Evolutionary conservation across 129 eudicot genomes (phyloP).

Genomic region (Erigeron canadensis): DNA sequence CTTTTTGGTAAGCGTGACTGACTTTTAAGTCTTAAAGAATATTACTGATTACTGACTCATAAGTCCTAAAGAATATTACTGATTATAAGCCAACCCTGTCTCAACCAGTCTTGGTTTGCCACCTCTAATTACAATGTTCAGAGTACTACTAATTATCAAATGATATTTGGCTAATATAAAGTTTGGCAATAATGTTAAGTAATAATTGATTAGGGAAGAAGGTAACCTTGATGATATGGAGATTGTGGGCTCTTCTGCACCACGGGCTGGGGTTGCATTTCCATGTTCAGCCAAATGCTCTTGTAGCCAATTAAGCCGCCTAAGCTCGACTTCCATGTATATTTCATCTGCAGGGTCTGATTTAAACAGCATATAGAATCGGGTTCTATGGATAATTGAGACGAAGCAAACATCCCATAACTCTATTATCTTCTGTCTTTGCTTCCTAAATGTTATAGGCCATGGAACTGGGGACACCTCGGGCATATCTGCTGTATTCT

Average conservation of each 20-base stretch:
- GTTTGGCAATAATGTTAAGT: too few species aligned
- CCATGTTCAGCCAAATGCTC: constrained; percentile 85
- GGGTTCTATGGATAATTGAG: constrained; percentile 89
- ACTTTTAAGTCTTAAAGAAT: too few species aligned
- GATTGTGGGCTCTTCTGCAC: constrained; percentile 69
- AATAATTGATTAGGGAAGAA: neutral
- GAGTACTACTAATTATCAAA: too few species aligned
- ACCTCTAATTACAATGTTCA: too few species aligned
- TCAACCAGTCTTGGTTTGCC: too few species aligned
- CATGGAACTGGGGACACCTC: constrained; percentile 66
- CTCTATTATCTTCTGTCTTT: constrained; percentile 86
- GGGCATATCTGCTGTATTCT: constrained; percentile 36
- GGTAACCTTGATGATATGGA: constrained; percentile 86
- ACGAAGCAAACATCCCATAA: constrained; percentile 88
- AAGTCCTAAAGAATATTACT: too few species aligned
- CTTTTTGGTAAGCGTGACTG: too few species aligned
- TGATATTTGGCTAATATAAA: too few species aligned
- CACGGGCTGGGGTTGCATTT: constrained; percentile 78
- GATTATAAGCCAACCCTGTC: too few species aligned
- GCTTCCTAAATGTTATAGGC: constrained; percentile 66
- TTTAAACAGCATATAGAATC: constrained; percentile 83
- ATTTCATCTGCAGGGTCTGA: constrained; percentile 93
- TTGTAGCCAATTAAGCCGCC: constrained; percentile 87
- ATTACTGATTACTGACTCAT: too few species aligned
- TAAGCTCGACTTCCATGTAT: constrained; percentile 90